Base-by-base conservation (phyloP, 371 early-diverging fungal genomes). In the Circinella umbellata region DNA sequence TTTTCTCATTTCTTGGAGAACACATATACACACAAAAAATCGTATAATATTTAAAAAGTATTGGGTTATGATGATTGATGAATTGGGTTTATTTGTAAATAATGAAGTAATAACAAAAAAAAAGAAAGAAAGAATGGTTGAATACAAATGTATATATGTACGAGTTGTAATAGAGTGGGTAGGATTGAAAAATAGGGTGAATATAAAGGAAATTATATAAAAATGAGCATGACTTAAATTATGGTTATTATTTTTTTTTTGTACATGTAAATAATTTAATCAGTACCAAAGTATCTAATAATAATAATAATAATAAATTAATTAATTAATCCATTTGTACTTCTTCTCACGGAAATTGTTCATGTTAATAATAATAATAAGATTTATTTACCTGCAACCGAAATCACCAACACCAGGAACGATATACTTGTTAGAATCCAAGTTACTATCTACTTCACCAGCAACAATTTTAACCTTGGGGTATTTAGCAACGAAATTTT, bases 381-480 rank as follows among this genome's bases (percentile, higher is more conserved):
- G 17, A 34, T 37, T 17, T 34, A 17, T 37, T 68, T 79, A 83
- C 83, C 84, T 78, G 81, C 91, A 91, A 73, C 96, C 96, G 79
- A 96, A 97, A 81, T 97, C 96, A 64, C 98, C 98, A 60, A 96
- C 83, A 36, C 98, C 98, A 42, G 98, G 98, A n/a, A 93, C 78
- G 72, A 97, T 95, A 72, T 92, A 96, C 81, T 93, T 92, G 59
- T 89, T 82, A 6, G 82, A 90, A 72, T 97, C 90, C 39, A 97
- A 80, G n/a, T 92, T 89, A 36, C 78, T 85, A 80, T 97, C 98
- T 36, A 97, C 81, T 64, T 91, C 94, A 42, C 93, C 95, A 35
- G 91, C 91, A 49, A 94, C 88, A 73, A 97, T 94, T 79, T 94
- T 93, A 66, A 97, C 74, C 76, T 89, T 81, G 36, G 96, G 94